Base-by-base conservation (phyloP, 306 rosid species). In the Fragaria ananassa region DNA sequence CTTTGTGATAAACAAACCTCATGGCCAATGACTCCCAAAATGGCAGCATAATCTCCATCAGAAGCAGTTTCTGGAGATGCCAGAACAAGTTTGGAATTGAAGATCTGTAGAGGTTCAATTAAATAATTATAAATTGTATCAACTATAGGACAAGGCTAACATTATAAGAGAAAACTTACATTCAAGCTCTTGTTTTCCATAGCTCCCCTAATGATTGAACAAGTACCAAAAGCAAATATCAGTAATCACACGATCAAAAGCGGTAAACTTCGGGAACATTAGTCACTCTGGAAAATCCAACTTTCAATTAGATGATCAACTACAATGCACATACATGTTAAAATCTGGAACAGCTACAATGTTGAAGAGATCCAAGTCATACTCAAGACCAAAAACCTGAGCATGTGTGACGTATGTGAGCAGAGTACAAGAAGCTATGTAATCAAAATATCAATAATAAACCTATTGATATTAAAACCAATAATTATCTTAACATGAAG, bases 121-220 rank as follows among this genome's bases (percentile, higher is more conserved):
- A 5, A 80, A 74, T 4, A 14, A 29, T 27, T 44, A 27, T 42
- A 45, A 42, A 29, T 29, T 27, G 44, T 19, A 14, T 21, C 17
- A n/a, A 35, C 34, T 62, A 25, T 45, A 79, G 63, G 51, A 39
- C 62, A 65, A 37, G 23, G 37, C 25, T 63, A 44, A 44, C 41
- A 69, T 47, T 49, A 47, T 54, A 76, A 66, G 25, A 63, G 78
- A 74, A 71, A 67, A 53, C 81, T n/a, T 89, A 95, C 98, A 81
- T 95, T 95, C 87, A 95, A 89, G 86, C 98, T 95, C 91, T 95
- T 95, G 96, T 95, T 95, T 84, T 95, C 99, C 99, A 95, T 95
- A 64, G 99, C 99, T 81, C 99, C 99, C 99, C 99, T 92, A 89
- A 72, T 61, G 71, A 75, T 62, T 47, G 77, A 85, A 41, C 69